Percentiles rank a stretch among this genome's conserved stretches.
These are phyloP conservation scores for Vitis hybrid DNA, from an alignment of 177 flowering plant genomes.

Conservation along the genomic window DNA sequence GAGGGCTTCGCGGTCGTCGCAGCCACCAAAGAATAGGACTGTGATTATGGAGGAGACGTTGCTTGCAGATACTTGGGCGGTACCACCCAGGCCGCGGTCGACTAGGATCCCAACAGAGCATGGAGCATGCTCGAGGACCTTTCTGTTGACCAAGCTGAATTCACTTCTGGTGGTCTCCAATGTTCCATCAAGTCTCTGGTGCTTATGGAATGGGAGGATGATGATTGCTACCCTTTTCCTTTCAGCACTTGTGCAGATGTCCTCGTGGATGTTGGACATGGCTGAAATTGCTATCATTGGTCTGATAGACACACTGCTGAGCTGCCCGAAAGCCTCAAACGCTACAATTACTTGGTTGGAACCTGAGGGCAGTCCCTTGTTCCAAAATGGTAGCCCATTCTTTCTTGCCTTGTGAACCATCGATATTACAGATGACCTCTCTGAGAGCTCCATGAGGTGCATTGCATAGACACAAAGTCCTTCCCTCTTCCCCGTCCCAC, in stretches of 20 bases:
- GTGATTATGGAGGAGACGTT: slow-evolving; percentile 39
- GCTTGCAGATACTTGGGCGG: slow-evolving; percentile 54
- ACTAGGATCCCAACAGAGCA: slow-evolving; percentile 78
- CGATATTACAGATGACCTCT: slow-evolving; percentile 61
- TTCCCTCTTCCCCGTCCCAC: slow-evolving; percentile 45
- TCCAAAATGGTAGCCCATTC: slow-evolving; percentile 70
- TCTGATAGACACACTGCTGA: slow-evolving; percentile 46
- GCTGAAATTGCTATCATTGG: slow-evolving; percentile 61
- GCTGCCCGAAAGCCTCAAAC: slow-evolving; percentile 53
- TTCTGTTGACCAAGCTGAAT: slow-evolving; percentile 43
- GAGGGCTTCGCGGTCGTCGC: slow-evolving; percentile 70
- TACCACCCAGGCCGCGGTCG: slow-evolving; percentile 79
- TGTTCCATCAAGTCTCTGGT: slow-evolving; percentile 57
- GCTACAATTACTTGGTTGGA: slow-evolving; percentile 52
- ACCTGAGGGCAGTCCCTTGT: slow-evolving; percentile 22
- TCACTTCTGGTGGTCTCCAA: slow-evolving; percentile 57
- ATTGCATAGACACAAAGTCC: slow-evolving; percentile 53
- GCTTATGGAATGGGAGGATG: slow-evolving; percentile 79
- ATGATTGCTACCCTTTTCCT: slow-evolving; percentile 45
- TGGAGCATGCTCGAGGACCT: slow-evolving; percentile 64
- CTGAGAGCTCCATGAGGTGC: slow-evolving; percentile 72
- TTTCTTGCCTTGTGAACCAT: slow-evolving; percentile 64
- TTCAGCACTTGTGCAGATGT: slow-evolving; percentile 50
- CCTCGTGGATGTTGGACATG: slow-evolving; percentile 49
- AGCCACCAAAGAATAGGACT: slow-evolving; percentile 67